phyloP scores from a whole-genome alignment of 1,284 basidiomycete genomes.

The Melampsora allii-populina region DNA sequence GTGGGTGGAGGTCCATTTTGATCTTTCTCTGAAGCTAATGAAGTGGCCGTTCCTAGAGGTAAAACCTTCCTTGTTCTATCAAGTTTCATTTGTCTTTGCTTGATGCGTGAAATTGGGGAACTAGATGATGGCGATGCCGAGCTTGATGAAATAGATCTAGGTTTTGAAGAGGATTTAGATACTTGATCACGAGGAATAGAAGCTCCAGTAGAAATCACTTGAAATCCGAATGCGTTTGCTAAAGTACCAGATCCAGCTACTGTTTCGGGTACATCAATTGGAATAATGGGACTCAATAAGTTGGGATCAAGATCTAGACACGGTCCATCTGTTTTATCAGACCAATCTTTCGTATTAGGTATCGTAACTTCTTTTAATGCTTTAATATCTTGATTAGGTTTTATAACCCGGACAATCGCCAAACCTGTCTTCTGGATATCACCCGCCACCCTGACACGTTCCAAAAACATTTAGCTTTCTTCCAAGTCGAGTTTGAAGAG shows the following conservation, averaged over 20 bases:
- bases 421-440: conserved; percentile 4
- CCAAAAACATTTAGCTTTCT: background rate
- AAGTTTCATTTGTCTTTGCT: background rate
- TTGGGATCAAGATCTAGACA: conserved; percentile 26
- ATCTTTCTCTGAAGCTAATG: background rate
- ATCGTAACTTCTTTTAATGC: background rate
- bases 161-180: background rate
- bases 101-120: background rate
- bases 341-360: conserved; percentile 21
- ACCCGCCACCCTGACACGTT: background rate
- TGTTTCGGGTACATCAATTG: conserved; percentile 13
- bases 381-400: background rate
- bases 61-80: background rate
- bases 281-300: conserved; percentile 20
- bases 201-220: conserved; percentile 11
- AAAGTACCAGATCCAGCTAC: conserved; percentile 28
- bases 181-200: conserved; percentile 6
- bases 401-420: background rate
- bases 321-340: background rate
- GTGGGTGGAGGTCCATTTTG: conserved; percentile 8
- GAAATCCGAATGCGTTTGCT: conserved; percentile 23
- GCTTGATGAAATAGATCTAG: background rate
- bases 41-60: background rate
- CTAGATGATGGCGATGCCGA: background rate
- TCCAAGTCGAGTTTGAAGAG: background rate